phyloP scores from a whole-genome alignment of 768 basidiomycete species.

The Naematelia encephala region DNA sequence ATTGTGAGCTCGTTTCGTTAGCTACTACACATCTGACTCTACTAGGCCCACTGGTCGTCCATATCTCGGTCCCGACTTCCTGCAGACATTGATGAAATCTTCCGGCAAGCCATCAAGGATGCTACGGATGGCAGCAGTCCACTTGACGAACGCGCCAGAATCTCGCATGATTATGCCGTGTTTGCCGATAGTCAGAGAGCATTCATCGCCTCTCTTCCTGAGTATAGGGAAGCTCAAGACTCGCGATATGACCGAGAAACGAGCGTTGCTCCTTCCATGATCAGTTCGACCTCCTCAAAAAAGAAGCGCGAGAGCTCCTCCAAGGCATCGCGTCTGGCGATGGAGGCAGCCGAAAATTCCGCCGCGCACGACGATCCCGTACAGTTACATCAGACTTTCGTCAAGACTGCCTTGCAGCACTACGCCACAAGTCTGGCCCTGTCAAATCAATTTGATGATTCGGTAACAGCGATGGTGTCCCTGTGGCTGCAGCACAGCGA shows the following conservation, averaged over 20 bases:
- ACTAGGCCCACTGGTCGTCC: constrained; percentile 83
- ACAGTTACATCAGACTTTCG: constrained; percentile 56
- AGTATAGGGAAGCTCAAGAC: constrained; percentile 49
- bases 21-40: background rate
- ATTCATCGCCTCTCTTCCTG: constrained; percentile 65
- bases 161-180: constrained; percentile 63
- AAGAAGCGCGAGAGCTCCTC: constrained; percentile 5
- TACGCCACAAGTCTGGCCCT: constrained; percentile 70
- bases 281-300: background rate
- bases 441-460: constrained; percentile 71
- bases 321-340: background rate
- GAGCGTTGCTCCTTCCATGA: background rate
- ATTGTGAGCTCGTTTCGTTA: background rate
- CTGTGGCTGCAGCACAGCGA: constrained; percentile 85
- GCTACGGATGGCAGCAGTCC: constrained; percentile 5
- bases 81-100: constrained; percentile 65
- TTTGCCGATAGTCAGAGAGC: constrained; percentile 89
- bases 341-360: background rate
- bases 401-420: constrained; percentile 76
- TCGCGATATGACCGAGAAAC: background rate
- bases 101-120: constrained; percentile 60
- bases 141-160: constrained; percentile 16
- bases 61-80: constrained; percentile 81
- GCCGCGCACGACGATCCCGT: background rate
- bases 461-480: constrained; percentile 78